Conservation (phyloP, 164 flowering plant genomes). For the Chimonanthus praecox region DNA sequence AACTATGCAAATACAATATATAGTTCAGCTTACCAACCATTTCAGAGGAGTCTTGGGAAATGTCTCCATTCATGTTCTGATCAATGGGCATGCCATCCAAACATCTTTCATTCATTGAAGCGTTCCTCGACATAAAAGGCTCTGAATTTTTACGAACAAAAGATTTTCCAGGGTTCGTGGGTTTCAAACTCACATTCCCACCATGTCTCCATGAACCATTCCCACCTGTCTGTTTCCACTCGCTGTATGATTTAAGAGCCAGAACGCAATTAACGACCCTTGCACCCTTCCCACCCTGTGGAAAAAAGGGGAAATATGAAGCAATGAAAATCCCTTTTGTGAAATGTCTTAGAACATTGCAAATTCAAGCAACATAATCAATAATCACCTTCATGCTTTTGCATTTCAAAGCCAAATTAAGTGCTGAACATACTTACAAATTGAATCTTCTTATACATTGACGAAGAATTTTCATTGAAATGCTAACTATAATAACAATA, state of each 20-base stretch:
- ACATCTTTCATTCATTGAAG: slow-evolving; percentile 48
- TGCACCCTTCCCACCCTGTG: slow-evolving; percentile 85
- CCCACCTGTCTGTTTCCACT: slow-evolving; percentile 83
- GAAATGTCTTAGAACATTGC: not conserved
- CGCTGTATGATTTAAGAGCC: slow-evolving; percentile 82
- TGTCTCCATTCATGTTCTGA: slow-evolving; percentile 10
- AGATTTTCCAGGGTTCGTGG: slow-evolving; percentile 41
- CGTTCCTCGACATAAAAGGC: slow-evolving; percentile 70
- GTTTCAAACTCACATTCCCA: slow-evolving; percentile 44
- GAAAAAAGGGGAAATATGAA: not conserved
- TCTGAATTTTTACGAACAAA: slow-evolving; percentile 74
- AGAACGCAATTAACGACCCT: slow-evolving; percentile 78
- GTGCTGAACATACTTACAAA: too few species aligned
- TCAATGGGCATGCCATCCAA: slow-evolving; percentile 9
- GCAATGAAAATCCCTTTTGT: not conserved
- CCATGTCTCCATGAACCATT: slow-evolving; percentile 82
- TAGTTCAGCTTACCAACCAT: slow-evolving; percentile 50
- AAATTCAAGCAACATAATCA: not conserved
- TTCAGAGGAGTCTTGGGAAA: slow-evolving; percentile 44
- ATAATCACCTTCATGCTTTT: not conserved
- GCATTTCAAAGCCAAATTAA: not conserved
- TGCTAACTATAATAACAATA: not conserved
- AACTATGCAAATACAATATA: slow-evolving; percentile 1
- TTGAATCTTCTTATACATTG: too few species aligned
- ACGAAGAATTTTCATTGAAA: too few species aligned